A percentile compares a stretch with the other conserved stretches of the same genome.
These are phyloP conservation scores for Aquilaria yunnanensis DNA, from an alignment of 345 rosid genomes.

Conservation along the genomic window DNA sequence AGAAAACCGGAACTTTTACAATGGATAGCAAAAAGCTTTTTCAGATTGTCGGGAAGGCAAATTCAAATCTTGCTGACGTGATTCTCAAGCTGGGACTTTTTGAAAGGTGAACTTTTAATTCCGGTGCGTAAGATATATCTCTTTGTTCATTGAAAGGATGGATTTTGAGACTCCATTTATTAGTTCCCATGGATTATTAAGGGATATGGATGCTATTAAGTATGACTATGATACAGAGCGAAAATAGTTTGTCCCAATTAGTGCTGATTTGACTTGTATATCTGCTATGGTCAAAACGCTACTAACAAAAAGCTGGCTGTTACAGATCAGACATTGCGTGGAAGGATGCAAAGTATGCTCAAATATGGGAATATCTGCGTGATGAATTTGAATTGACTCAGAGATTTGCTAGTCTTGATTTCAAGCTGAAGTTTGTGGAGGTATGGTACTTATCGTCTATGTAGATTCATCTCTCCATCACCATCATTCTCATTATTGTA, in stretches of 20 bases:
- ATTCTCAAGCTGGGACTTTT: constrained; percentile 95
- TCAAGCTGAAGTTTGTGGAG: constrained; percentile 91
- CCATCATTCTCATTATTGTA: neutral
- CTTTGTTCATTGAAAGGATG: neutral
- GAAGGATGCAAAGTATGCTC: constrained; percentile 93
- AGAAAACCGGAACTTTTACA: constrained; percentile 88
- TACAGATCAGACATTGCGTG: constrained; percentile 95
- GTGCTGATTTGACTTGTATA: no score
- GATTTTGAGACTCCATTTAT: neutral
- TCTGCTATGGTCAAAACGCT: neutral
- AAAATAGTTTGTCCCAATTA: neutral
- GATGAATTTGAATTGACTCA: constrained; percentile 90
- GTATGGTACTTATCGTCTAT: constrained; percentile 19
- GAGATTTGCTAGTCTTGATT: constrained; percentile 90
- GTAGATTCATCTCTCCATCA: neutral
- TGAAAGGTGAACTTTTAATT: constrained; percentile 61
- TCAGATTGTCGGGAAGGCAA: constrained; percentile 95
- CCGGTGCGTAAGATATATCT: neutral
- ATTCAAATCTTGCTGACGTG: constrained; percentile 91
- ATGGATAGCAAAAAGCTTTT: constrained; percentile 95
- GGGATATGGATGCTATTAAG: neutral
- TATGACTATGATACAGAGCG: neutral
- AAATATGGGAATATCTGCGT: constrained; percentile 91
- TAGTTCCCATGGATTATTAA: neutral
- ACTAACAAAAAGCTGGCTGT: constrained; percentile 1